Conservation (phyloP, 495 filamentous ascomycete species). For the Cairneyella variabilis region DNA sequence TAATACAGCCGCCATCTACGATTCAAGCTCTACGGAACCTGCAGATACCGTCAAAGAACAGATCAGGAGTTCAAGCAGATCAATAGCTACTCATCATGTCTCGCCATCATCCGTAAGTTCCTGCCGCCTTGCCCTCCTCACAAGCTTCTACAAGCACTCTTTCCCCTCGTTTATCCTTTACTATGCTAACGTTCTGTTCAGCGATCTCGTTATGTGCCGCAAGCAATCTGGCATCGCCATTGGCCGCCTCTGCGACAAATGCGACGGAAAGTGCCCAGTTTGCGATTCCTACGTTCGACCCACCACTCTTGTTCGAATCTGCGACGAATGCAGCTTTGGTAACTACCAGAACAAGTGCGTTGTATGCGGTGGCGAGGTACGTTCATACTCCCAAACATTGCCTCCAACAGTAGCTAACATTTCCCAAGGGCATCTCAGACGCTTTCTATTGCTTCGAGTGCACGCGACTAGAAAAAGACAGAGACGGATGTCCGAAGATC, state of each 20-base stretch:
- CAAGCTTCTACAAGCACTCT: constrained; percentile 5
- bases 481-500: constrained; percentile 98
- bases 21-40: too few species aligned
- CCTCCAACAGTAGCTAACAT: not conserved
- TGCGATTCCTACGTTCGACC: constrained; percentile 99
- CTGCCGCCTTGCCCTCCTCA: constrained; percentile 4
- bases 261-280: constrained; percentile 98
- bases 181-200: constrained; percentile 41
- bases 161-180: constrained; percentile 25
- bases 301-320: constrained; percentile 95
- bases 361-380: constrained; percentile 87
- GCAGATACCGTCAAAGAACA: not conserved
- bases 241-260: constrained; percentile 99
- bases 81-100: constrained; percentile 47
- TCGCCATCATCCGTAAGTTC: constrained; percentile 72
- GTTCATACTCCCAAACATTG: constrained; percentile 3
- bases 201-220: constrained; percentile 99
- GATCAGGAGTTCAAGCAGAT: not conserved
- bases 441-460: constrained; percentile 99
- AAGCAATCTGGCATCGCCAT: constrained; percentile 98
- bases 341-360: constrained; percentile 99
- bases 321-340: constrained; percentile 98
- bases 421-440: constrained; percentile 75
- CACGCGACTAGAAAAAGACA: constrained; percentile 93
- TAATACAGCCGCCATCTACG: not conserved